Evolutionary conservation across 805 yeast genomes (phyloP).

Genomic region (Suhomyces sp.): DNA sequence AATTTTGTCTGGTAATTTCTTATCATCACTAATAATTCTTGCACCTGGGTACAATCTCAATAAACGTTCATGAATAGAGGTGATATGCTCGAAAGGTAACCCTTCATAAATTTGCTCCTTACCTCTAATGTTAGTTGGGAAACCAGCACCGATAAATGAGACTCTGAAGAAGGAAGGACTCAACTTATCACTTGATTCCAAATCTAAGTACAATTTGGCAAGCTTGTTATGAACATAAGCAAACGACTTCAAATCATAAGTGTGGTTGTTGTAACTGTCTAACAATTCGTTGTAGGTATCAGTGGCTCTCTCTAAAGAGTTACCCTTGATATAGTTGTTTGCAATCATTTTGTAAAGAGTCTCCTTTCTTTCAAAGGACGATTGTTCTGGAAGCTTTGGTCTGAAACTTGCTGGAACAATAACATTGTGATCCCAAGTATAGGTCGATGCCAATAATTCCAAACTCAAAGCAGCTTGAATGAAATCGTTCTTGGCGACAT

Average conservation of each 20-base stretch:
- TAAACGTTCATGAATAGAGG: slow-evolving; percentile 75
- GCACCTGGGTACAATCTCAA: slow-evolving; percentile 80
- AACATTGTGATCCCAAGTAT: slow-evolving; percentile 65
- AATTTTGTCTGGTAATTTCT: slow-evolving; percentile 43
- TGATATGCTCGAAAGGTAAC: slow-evolving; percentile 79
- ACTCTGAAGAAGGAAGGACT: slow-evolving; percentile 79
- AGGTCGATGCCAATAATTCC: slow-evolving; percentile 73
- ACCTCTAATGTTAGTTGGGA: slow-evolving; percentile 73
- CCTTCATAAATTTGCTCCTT: slow-evolving; percentile 83
- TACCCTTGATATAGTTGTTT: slow-evolving; percentile 62
- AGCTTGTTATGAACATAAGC: slow-evolving; percentile 67
- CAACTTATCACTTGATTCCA: slow-evolving; percentile 67
- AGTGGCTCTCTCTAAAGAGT: slow-evolving; percentile 75
- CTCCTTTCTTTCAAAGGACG: slow-evolving; percentile 79
- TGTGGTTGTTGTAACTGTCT: slow-evolving; percentile 66
- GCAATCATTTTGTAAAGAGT: slow-evolving; percentile 68
- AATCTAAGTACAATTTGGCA: slow-evolving; percentile 61
- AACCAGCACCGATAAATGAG: slow-evolving; percentile 78
- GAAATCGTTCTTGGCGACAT: slow-evolving; percentile 55
- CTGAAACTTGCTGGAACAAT: slow-evolving; percentile 53
- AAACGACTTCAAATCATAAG: slow-evolving; percentile 74
- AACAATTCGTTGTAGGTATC: slow-evolving; percentile 74
- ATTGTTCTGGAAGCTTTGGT: slow-evolving; percentile 77
- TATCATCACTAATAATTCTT: slow-evolving; percentile 58
- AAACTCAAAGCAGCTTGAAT: slow-evolving; percentile 83